These are phyloP conservation scores for Meyerozyma athensensis DNA, from an alignment of 1,139 yeast species.

Conservation along the genomic window DNA sequence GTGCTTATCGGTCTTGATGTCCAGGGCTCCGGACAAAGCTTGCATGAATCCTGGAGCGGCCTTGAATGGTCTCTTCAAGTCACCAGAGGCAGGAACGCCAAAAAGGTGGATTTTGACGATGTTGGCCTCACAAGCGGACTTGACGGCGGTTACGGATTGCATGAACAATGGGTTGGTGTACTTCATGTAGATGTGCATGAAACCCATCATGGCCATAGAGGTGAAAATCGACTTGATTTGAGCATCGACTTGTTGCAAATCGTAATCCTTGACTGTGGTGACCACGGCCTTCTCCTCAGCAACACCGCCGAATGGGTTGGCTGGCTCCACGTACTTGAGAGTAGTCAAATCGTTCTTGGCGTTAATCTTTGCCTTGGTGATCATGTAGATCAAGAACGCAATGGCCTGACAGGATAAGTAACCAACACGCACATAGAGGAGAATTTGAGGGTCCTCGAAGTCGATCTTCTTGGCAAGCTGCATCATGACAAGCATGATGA, in stretches of 20 bases:
- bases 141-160: conserved; percentile 89
- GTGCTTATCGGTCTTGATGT: conserved; percentile 76
- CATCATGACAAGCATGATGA: conserved; percentile 95
- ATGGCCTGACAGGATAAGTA: conserved; percentile 65
- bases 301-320: conserved; percentile 74
- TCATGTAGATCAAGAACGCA: conserved; percentile 63
- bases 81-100: conserved; percentile 82
- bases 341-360: conserved; percentile 89
- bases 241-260: conserved; percentile 74
- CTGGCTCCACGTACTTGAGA: conserved; percentile 84
- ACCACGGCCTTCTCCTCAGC: conserved; percentile 70
- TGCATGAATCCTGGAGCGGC: conserved; percentile 76
- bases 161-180: conserved; percentile 95
- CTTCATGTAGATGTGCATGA: conserved; percentile 97
- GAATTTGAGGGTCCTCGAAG: conserved; percentile 76
- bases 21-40: conserved; percentile 55
- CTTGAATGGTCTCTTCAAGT: conserved; percentile 96
- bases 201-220: conserved; percentile 95
- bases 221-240: conserved; percentile 82
- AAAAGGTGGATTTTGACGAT: conserved; percentile 88
- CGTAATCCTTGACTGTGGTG: conserved; percentile 94
- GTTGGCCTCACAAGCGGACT: conserved; percentile 86
- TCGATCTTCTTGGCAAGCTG: conserved; percentile 88
- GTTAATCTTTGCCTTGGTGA: conserved; percentile 56
- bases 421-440: conserved; percentile 72